These are phyloP conservation scores for Botrytis paeoniae DNA, from an alignment of 2,329 filamentous ascomycete genomes.

Conservation along the genomic window DNA sequence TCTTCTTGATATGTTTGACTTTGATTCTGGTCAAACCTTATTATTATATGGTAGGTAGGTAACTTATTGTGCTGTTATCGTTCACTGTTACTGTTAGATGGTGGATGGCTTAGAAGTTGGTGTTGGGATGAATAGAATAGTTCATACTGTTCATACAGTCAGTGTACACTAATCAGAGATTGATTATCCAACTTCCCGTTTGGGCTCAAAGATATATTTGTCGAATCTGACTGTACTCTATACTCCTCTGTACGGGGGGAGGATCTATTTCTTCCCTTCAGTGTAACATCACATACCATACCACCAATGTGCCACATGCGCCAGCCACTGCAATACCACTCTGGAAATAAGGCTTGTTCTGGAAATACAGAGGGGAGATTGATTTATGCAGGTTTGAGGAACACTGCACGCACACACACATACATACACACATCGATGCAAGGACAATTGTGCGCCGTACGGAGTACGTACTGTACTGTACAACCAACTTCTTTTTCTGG, in stretches of 20 bases:
- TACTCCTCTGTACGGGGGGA: neutral
- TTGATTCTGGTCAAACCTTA: neutral
- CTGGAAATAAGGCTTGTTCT: neutral
- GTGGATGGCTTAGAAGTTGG: neutral
- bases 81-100: neutral
- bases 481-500: neutral
- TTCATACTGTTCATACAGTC: too few relatives aligned
- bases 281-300: neutral
- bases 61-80: neutral
- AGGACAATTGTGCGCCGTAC: neutral
- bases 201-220: neutral
- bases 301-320: neutral
- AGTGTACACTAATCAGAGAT: neutral
- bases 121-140: neutral
- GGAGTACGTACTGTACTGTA: neutral
- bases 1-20: neutral
- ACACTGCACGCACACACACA: neutral
- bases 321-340: neutral
- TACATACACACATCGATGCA: neutral
- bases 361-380: neutral
- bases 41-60: neutral
- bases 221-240: neutral
- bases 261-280: neutral
- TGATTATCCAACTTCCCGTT: neutral
- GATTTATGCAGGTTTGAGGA: neutral